Conservation (phyloP, 176 grass and related monocot species). For the Bonia amplexicaulis region DNA sequence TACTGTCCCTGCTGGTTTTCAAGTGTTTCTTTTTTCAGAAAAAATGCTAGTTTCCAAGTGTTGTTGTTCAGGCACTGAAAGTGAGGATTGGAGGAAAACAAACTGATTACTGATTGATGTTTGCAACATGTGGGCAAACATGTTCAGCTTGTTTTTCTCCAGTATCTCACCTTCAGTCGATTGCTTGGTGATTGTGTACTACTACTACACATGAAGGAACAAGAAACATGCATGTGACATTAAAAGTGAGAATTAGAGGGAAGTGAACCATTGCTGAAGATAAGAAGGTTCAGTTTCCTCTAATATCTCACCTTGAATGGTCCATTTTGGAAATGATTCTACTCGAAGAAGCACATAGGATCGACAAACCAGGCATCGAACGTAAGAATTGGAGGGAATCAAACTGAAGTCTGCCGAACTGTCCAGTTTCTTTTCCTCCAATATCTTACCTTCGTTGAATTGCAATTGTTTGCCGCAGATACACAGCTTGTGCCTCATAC, state of each 20-base stretch:
- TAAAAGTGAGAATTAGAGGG: conserved; percentile 40
- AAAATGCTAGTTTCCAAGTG: not conserved
- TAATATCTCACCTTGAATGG: conserved; percentile 43
- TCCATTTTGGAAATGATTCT: not conserved
- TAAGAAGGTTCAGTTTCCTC: conserved; percentile 37
- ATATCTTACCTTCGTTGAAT: conserved; percentile 6
- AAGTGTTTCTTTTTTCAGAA: not conserved
- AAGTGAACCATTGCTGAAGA: conserved; percentile 18
- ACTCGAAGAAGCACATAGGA: not conserved
- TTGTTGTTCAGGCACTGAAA: conserved; percentile 6
- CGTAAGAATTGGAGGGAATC: conserved; percentile 1
- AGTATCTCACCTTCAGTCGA: conserved; percentile 39
- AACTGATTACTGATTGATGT: conserved; percentile 9
- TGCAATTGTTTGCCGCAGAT: not conserved
- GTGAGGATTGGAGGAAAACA: conserved; percentile 50
- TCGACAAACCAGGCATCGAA: not conserved
- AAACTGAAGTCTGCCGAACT: not conserved
- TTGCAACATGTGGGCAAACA: not conserved
- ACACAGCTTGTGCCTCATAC: not conserved
- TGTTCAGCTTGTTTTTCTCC: conserved; percentile 44
- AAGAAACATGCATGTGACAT: not conserved
- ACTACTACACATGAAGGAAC: not conserved
- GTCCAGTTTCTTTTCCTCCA: conserved; percentile 27
- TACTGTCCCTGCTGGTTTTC: not conserved
- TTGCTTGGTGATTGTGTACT: not conserved